Evolutionary conservation across 495 filamentous ascomycete species (phyloP), one percentile per base, ranked within the genome.

Genomic region (Aeminium ludgeri): DNA sequence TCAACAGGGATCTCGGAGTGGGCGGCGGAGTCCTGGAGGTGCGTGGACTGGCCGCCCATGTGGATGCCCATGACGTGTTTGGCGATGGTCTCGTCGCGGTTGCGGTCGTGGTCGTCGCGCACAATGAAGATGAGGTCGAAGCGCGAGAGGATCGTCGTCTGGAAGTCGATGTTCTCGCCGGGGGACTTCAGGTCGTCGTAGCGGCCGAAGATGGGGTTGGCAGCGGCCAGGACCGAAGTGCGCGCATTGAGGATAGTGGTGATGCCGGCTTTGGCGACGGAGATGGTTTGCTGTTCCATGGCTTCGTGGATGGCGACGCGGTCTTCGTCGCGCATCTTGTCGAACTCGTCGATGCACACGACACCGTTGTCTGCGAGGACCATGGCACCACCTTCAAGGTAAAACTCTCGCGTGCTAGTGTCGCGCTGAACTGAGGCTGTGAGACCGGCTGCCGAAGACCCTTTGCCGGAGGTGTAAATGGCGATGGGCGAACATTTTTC

Each of bases 111-210:
- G 40, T 92, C 85, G 53, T 99, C 91, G 27, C 82, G 82, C 34
- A 99, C 86, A 48, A 99, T 92, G 67, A 96, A 99, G 53, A 99
- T 95, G 86, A 99, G 94, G 62, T 99, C 91, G 63, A 99, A 99
- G 65, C 91, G 79, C 1, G 89, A 96, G 37, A 99, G 59, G 56
- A 99, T 96, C 15, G 91, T 99, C 2, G 91, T 99, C 55, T 99
- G 91, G 65, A 99, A 99, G 57, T 99, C 91, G 50, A 99, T 99
- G 55, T 99, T 99, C 61, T 99, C 91, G 16, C 91, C 91, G 0
- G 91, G 87, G 1, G 80, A 82, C 62, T 96, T 96, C 63, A 99
- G 72, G 51, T 99, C 91, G 54, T 99, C 91, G 57, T 99, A 99
- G 10, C 91, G 77, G 27, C 91, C 91, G 51, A 96, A 99, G 44